These are phyloP conservation scores for Conticribra guillardii DNA, from an alignment of 108 stramenopile species.

Conservation along the genomic window DNA sequence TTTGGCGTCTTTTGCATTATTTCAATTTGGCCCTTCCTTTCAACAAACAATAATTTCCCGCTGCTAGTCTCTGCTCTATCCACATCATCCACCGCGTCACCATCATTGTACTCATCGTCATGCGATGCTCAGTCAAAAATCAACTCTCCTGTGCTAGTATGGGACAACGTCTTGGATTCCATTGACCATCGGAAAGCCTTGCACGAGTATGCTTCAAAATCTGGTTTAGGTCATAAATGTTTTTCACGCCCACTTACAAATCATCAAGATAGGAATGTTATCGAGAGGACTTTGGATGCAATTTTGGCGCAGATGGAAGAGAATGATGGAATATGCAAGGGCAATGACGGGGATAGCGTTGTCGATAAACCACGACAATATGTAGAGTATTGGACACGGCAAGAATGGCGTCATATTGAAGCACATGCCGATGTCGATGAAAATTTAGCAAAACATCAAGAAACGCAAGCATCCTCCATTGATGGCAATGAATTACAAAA, in stretches of 20 bases:
- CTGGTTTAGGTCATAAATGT: slow-evolving; percentile 44
- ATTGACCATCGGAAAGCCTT: slow-evolving; percentile 14
- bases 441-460: slow-evolving; percentile 54
- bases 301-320: slow-evolving; percentile 52
- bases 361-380: slow-evolving; percentile 21
- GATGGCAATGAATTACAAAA: slow-evolving; percentile 19
- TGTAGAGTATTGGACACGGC: slow-evolving; percentile 81
- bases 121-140: background rate
- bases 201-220: slow-evolving; percentile 34
- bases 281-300: slow-evolving; percentile 50
- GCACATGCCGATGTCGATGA: slow-evolving; percentile 87
- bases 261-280: slow-evolving; percentile 14
- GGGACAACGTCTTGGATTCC: slow-evolving; percentile 48
- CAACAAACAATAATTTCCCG: background rate
- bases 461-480: slow-evolving; percentile 7
- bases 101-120: background rate
- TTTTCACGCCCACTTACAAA: slow-evolving; percentile 41
- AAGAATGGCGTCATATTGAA: slow-evolving; percentile 75
- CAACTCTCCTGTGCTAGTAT: slow-evolving; percentile 28
- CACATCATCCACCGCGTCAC: background rate
- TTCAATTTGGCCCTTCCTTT: background rate
- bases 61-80: background rate
- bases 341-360: background rate
- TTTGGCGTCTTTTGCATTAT: too few relatives aligned
- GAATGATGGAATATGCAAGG: background rate